Base-by-base conservation (phyloP, 306 rosid species). In the Vigna trinervia region DNA sequence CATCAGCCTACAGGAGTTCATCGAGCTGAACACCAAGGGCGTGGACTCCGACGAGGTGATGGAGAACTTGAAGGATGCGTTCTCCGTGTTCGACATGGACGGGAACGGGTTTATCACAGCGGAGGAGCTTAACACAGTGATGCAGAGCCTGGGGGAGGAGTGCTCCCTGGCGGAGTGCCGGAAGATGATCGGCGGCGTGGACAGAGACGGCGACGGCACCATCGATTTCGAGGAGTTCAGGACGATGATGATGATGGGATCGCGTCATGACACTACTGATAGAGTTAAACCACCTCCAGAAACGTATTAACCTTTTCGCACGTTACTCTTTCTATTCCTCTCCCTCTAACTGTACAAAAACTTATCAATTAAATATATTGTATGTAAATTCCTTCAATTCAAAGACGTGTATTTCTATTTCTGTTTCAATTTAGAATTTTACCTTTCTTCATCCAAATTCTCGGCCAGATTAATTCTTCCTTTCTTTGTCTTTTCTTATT, bases 241-340 rank as follows among this genome's bases (percentile, higher is more conserved):
- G 86, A 86, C 76, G 5, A 95, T 95, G 99, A 95, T 92, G 97
- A 88, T 88, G 97, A 83, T 78, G 82, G 97, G 97, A 2, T 88
- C 93, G 4, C 89, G 93, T 45, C 84, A 57, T 23, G 87, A 85
- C 23, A 81, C 88, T 1, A 73, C 80, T 9, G 82, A 84, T 52
- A 62, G 81, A 36, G 88, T 79, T 38, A 82, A 67, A 43, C 78
- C 82, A 0, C 60, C 50, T 36, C 46, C 75, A n/a, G 45, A 22
- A 43, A 59, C 17, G 1, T 2, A 8, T 4, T 4, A 0, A 8
- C 45, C 8, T 39, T 11, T 39, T 1, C 45, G 0, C 23, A 38
- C 10, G 2, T 39, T 39, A 8, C 3, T 32, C 36, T 34, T 8
- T 1, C 11, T 1, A 1, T 41, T 9, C 12, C 46, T 41, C 46